phyloP scores from a whole-genome alignment of 2,329 filamentous ascomycete species.

The Clarireedia hainanense region DNA sequence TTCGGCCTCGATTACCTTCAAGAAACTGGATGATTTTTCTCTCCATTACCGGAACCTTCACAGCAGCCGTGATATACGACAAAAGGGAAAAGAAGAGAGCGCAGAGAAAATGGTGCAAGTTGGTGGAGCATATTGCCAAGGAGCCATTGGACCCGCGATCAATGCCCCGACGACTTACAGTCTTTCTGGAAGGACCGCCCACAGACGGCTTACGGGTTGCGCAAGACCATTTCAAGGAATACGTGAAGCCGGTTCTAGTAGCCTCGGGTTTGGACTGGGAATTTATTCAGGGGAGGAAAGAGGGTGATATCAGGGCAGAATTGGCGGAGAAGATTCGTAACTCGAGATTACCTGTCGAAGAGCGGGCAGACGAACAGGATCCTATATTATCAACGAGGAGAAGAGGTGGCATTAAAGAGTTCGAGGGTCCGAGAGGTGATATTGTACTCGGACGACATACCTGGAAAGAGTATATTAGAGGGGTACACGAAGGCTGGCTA shows the following conservation, averaged over 20 bases:
- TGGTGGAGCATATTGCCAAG: conserved; percentile 76
- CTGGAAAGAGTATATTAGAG: conserved; percentile 96
- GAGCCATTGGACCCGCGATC: conserved; percentile 64
- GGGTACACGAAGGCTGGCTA: conserved; percentile 92
- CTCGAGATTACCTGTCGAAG: conserved; percentile 40
- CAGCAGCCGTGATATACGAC: conserved; percentile 81
- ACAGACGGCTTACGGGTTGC: conserved; percentile 75
- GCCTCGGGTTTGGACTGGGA: conserved; percentile 92
- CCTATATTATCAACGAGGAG: conserved; percentile 56
- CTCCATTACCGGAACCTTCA: conserved; percentile 67
- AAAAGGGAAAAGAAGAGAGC: conserved; percentile 79
- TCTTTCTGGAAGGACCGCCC: conserved; percentile 80
- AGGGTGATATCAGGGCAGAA: conserved; percentile 86
- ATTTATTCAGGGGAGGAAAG: conserved; percentile 81
- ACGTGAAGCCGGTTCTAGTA: conserved; percentile 86
- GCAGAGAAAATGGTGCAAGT: conserved; percentile 77
- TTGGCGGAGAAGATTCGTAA: conserved; percentile 81
- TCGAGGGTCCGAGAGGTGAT: conserved; percentile 70
- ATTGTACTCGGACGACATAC: conserved; percentile 84
- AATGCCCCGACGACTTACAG: conserved; percentile 75
- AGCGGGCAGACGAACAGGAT: conserved; percentile 40
- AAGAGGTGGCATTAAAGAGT: conserved; percentile 60
- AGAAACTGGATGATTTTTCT: conserved; percentile 98
- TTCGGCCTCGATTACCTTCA: conserved; percentile 79
- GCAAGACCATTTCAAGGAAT: conserved; percentile 94